Evolutionary conservation across 345 rosid species (phyloP), one percentile per base, ranked within the genome.

Genomic region (Triadica sebifera): DNA sequence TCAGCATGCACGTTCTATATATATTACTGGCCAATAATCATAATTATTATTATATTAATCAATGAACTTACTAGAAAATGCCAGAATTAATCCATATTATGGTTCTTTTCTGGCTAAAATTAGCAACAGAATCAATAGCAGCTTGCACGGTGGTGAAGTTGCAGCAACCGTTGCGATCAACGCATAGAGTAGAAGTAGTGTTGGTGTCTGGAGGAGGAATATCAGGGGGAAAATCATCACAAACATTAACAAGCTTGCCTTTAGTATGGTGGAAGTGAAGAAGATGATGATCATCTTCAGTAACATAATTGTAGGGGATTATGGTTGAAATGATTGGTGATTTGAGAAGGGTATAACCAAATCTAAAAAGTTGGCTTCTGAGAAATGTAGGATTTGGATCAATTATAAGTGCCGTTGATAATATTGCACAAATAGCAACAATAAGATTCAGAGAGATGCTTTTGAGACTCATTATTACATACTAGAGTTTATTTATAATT

Each of bases 41-140:
- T n/a, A n/a, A n/a, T n/a, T n/a, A n/a, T n/a, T n/a, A n/a, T n/a
- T n/a, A n/a, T n/a, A n/a, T n/a, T n/a, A n/a, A n/a, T n/a, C n/a
- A n/a, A n/a, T n/a, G n/a, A 67, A 74, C 94, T 79, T 83, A 94
- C 97, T 79, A 92, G 82, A 92, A 92, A 74, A 92, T 77, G 81
- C 97, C 98, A 64, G 92, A 81, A 78, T 94, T 91, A 20, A 94
- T 92, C 91, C 96, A 89, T 12, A 92, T 79, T 17, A 94, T 79
- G 52, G 80, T 91, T 71, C 91, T 85, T 80, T 80, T 89, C 81
- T 56, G 80, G 84, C 90, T 90, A 34, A 72, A 82, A 78, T 85
- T 89, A 1, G 79, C 86, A 0, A 84, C 82, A 0, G 90, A 85
- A 73, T 92, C 93, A 3, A 94, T 84, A 10, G 98, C 97, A 0